phyloP scores from a whole-genome alignment of 805 yeast genomes.

The Pichia deserticola region DNA sequence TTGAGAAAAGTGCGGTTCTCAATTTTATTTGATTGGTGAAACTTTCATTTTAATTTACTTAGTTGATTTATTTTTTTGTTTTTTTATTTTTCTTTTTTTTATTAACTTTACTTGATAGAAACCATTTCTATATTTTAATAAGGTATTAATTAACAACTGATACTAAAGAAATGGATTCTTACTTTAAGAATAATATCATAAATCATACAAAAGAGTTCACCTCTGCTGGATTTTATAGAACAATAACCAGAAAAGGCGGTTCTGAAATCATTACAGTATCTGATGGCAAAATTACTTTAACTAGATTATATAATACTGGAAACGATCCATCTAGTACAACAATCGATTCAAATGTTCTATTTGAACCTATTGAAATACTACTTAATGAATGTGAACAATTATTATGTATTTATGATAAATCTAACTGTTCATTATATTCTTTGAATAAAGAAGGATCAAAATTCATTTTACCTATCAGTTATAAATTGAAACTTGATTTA shows the following conservation, averaged over 20 bases:
- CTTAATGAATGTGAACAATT: constrained; percentile 21
- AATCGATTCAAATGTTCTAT: constrained; percentile 12
- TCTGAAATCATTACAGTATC: constrained; percentile 21
- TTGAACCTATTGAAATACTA: constrained; percentile 21
- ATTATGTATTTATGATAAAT: constrained; percentile 20
- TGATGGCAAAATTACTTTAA: constrained; percentile 15
- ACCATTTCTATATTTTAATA: no score
- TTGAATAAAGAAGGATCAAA: constrained; percentile 17
- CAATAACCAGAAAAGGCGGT: constrained; percentile 22
- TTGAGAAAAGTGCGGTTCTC: no score
- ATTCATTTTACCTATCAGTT: constrained; percentile 8
- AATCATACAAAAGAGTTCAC: constrained; percentile 11
- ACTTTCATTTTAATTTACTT: no score
- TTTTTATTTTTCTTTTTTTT: no score
- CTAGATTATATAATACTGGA: constrained; percentile 10
- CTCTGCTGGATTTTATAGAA: constrained; percentile 13
- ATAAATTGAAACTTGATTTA: constrained; percentile 9
- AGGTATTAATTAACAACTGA: no score
- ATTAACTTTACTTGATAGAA: no score
- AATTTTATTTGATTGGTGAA: no score
- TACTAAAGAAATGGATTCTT: no score
- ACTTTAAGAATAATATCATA: neutral
- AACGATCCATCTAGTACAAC: neutral
- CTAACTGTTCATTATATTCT: constrained; percentile 13
- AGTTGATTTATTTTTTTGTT: no score